Conservation (phyloP, 2,329 filamentous ascomycete genomes). For the Colletotrichum tropicicola region DNA sequence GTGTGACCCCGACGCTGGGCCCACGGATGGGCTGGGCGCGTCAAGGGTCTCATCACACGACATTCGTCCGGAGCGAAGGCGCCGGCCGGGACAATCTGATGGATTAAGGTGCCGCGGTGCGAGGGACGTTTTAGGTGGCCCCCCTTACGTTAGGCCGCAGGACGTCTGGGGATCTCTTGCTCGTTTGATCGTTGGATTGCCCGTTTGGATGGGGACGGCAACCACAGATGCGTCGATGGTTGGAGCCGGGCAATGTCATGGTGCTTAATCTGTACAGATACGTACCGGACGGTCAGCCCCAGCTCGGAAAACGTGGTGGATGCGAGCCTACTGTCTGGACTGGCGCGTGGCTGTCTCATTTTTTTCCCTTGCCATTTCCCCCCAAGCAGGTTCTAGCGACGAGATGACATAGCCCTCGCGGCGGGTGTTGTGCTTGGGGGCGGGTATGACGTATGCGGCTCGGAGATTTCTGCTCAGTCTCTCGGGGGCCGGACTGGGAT, state of each 20-base stretch:
- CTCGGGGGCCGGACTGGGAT: background rate
- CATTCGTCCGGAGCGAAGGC: slow-evolving; percentile 1
- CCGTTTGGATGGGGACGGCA: background rate
- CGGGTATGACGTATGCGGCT: slow-evolving; percentile 28
- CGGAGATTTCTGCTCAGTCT: background rate
- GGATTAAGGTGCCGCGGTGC: background rate
- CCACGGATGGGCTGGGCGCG: background rate
- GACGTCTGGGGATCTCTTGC: background rate
- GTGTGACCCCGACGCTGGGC: background rate
- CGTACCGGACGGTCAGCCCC: slow-evolving; percentile 1
- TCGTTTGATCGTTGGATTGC: slow-evolving; percentile 7
- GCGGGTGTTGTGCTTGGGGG: background rate
- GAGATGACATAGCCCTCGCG: slow-evolving; percentile 21
- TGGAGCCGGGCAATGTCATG: slow-evolving; percentile 24
- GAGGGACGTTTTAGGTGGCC: slow-evolving; percentile 3
- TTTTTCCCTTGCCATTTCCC: background rate
- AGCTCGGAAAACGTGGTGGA: slow-evolving; percentile 17
- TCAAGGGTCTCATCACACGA: slow-evolving; percentile 11
- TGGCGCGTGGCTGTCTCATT: slow-evolving; percentile 15
- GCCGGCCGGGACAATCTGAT: slow-evolving; percentile 6
- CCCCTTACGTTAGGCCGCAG: slow-evolving; percentile 20
- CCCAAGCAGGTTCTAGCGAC: slow-evolving; percentile 20
- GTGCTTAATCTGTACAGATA: slow-evolving; percentile 4
- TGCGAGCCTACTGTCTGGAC: background rate
- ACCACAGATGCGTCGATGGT: background rate